Conservation (phyloP, 345 rosid genomes). For the Acer yangbiense region DNA sequence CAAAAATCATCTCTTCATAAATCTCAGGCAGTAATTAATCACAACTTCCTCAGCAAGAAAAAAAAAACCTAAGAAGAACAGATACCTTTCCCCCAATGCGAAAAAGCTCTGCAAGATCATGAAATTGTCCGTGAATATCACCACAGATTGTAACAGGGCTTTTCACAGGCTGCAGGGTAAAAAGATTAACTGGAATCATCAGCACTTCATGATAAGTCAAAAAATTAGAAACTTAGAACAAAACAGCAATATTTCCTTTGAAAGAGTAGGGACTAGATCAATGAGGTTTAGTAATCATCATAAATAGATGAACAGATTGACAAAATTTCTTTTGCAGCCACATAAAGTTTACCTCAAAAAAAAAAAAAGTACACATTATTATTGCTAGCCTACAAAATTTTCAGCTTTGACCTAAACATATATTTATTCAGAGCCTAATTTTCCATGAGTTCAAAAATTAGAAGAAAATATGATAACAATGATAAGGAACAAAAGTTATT, state of each 20-base stretch:
- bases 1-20: constrained; percentile 2
- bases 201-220: constrained; percentile 3
- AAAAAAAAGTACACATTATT: too few species aligned
- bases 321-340: not conserved
- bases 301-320: not conserved
- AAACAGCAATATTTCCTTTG: not conserved
- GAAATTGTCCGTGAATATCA: constrained; percentile 97
- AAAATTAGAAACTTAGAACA: not conserved
- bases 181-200: not conserved
- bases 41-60: not conserved
- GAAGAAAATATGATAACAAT: not conserved
- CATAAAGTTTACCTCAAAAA: not conserved
- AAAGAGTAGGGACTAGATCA: not conserved
- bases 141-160: constrained; percentile 97
- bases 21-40: constrained; percentile 1
- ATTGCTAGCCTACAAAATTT: too few species aligned
- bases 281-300: not conserved
- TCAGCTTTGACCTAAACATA: not conserved
- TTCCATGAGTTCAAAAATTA: not conserved
- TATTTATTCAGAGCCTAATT: not conserved
- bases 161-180: constrained; percentile 73
- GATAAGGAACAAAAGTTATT: not conserved
- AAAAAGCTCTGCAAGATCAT: constrained; percentile 98
- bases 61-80: constrained; percentile 7
- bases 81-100: constrained; percentile 93